Conservation (phyloP, 768 basidiomycete genomes). For the Pholiota microspora region DNA sequence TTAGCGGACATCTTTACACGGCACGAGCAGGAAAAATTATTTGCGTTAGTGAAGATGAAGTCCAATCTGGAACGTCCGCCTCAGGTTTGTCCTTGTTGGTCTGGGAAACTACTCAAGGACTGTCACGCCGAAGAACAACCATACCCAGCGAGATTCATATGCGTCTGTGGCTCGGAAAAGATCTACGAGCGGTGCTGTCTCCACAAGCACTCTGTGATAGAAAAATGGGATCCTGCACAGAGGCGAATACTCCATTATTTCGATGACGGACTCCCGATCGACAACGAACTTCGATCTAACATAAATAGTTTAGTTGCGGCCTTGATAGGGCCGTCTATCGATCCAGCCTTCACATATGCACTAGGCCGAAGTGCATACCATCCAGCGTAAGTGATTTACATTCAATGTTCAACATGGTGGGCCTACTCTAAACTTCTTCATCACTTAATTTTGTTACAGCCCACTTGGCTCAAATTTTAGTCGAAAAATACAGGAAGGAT, state of each 20-base stretch:
- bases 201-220: not conserved
- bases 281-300: no score
- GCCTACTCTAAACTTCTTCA: no score
- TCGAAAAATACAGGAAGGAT: not conserved
- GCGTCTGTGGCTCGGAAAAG: not conserved
- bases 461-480: not conserved
- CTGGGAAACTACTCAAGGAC: not conserved
- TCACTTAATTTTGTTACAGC: not conserved
- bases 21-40: not conserved
- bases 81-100: not conserved
- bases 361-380: no score
- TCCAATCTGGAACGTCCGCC: not conserved
- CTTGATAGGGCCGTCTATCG: no score
- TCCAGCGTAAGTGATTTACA: no score
- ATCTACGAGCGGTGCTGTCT: not conserved
- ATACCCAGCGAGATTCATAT: not conserved
- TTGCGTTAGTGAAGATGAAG: not conserved
- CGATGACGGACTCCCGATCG: no score
- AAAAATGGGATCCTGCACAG: no score
- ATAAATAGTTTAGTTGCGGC: no score
- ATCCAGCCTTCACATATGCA: no score
- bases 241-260: no score
- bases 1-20: not conserved
- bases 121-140: not conserved
- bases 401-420: no score